Conservation (phyloP, 768 basidiomycete species). For the Xerocomus brunneocitrinus region DNA sequence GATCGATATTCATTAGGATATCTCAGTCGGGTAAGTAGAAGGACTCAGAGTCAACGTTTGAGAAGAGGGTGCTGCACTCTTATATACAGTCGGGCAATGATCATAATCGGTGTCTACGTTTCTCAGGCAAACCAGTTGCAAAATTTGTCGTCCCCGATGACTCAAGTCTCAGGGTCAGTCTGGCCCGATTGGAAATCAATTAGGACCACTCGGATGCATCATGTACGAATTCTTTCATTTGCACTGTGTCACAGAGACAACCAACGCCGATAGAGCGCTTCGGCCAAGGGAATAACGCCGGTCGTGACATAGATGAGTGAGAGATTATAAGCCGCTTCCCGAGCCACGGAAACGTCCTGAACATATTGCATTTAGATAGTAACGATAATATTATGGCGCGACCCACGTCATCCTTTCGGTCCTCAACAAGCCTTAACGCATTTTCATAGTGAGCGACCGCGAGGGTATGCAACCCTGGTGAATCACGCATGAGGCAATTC, state of each 20-base stretch:
- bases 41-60: background rate
- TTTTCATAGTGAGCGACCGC: conserved; percentile 83
- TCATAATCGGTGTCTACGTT: conserved; percentile 6
- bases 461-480: conserved; percentile 69
- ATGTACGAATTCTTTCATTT: background rate
- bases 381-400: background rate
- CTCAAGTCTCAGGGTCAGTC: background rate
- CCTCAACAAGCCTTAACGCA: conserved; percentile 61
- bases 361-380: conserved; percentile 2
- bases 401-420: conserved; percentile 31
- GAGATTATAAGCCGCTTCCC: conserved; percentile 86
- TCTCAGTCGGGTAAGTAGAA: background rate
- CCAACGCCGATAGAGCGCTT: conserved; percentile 72
- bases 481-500: background rate
- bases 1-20: conserved; percentile 8
- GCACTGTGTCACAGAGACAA: conserved; percentile 58
- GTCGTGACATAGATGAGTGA: conserved; percentile 77
- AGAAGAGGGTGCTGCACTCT: background rate
- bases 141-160: conserved; percentile 1
- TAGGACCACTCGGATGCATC: background rate
- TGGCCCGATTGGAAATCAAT: background rate
- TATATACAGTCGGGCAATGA: background rate
- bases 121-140: background rate
- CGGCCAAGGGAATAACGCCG: conserved; percentile 67
- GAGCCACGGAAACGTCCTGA: conserved; percentile 52